A percentile compares a stretch with the other conserved stretches of the same genome.
Conservation (phyloP, 1,284 basidiomycete species). For the Boletellus deceptivus region DNA sequence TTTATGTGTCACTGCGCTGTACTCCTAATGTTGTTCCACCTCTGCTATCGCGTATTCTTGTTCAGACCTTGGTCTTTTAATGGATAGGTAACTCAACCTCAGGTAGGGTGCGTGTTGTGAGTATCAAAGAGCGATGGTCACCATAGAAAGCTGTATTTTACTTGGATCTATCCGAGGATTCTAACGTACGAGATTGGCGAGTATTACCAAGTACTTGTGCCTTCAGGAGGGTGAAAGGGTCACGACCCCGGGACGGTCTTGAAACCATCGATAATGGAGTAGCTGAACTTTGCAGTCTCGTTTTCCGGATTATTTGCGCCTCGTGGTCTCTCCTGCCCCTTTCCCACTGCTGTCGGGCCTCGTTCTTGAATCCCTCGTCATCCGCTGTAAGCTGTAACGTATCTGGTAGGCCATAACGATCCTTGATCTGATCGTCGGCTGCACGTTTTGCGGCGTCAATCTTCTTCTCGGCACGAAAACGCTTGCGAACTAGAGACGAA, state of each 20-base stretch:
- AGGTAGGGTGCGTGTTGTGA: conserved; percentile 14
- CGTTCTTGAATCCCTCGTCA: conserved; percentile 50
- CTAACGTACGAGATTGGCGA: conserved; percentile 31
- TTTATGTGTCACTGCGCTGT: conserved; percentile 37
- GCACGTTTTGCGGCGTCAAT: conserved; percentile 62
- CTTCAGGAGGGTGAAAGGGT: conserved; percentile 45
- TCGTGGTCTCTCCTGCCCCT: conserved; percentile 46
- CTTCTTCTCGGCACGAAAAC: conserved; percentile 86
- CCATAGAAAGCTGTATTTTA: conserved; percentile 9
- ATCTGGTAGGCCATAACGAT: conserved; percentile 71
- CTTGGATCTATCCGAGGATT: conserved; percentile 20
- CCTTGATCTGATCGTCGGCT: conserved; percentile 68
- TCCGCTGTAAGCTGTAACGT: conserved; percentile 58
- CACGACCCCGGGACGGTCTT: conserved; percentile 16
- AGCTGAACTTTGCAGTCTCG: conserved; percentile 41
- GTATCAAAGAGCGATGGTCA: conserved; percentile 6
- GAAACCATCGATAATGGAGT: conserved; percentile 28
- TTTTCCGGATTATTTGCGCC: conserved; percentile 45
- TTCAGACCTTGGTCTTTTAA: conserved; percentile 37
- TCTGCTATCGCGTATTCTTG: conserved; percentile 40
- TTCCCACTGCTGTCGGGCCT: conserved; percentile 63
- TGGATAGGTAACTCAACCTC: conserved; percentile 25
- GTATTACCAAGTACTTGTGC: conserved; percentile 59
- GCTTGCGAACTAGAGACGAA: conserved; percentile 71
- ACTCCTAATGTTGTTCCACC: conserved; percentile 40